Conservation (phyloP, 352 stramenopile species). For the Phytophthora sp. region DNA sequence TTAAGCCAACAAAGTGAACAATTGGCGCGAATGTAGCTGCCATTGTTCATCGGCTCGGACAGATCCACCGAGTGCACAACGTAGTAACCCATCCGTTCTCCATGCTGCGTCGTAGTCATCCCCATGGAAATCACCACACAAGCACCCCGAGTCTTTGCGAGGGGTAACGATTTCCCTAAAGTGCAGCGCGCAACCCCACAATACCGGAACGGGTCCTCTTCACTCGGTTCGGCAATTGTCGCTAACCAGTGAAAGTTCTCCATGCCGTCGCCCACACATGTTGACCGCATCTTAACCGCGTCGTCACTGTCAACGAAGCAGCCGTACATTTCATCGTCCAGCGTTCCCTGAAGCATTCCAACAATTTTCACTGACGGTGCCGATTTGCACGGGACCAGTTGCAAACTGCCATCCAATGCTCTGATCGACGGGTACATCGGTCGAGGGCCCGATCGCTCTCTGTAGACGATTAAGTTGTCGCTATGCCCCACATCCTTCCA, state of each 20-base stretch:
- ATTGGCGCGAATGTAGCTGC: slow-evolving; percentile 43
- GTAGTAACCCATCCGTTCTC: slow-evolving; percentile 55
- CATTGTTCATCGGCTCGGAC: slow-evolving; percentile 32
- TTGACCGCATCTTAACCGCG: slow-evolving; percentile 34
- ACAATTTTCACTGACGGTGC: slow-evolving; percentile 41
- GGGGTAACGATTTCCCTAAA: slow-evolving; percentile 28
- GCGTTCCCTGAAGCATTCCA: slow-evolving; percentile 42
- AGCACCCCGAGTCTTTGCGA: slow-evolving; percentile 50
- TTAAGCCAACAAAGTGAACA: slow-evolving; percentile 50
- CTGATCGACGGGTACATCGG: slow-evolving; percentile 44
- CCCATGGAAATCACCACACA: slow-evolving; percentile 49
- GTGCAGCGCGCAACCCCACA: slow-evolving; percentile 53
- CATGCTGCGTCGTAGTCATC: slow-evolving; percentile 43
- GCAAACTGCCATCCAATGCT: slow-evolving; percentile 26
- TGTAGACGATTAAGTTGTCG: slow-evolving; percentile 57
- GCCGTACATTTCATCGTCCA: slow-evolving; percentile 62
- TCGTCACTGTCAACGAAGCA: slow-evolving; percentile 53
- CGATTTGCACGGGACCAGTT: slow-evolving; percentile 34
- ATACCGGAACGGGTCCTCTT: slow-evolving; percentile 62
- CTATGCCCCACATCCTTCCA: slow-evolving; percentile 56
- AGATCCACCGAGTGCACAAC: slow-evolving; percentile 61
- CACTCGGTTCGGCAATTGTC: slow-evolving; percentile 43
- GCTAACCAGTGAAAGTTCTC: slow-evolving; percentile 50
- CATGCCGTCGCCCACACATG: slow-evolving; percentile 35
- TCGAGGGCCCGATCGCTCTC: slow-evolving; percentile 30